Evolutionary conservation across 148 eudicot species (phyloP).

Genomic region (Limonium bicolor): DNA sequence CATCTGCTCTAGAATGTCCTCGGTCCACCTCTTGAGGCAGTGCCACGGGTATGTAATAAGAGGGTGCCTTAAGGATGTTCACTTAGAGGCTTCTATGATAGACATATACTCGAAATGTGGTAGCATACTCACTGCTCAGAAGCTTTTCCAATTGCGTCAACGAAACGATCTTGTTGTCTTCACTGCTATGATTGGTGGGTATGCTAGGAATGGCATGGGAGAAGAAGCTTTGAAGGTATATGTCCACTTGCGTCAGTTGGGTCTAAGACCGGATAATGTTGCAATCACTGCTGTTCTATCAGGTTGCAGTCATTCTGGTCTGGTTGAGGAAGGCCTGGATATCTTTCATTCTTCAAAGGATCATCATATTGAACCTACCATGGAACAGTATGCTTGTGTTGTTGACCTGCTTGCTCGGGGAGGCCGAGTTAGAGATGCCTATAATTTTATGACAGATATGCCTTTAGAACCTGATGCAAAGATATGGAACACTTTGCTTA

Average conservation of each 20-base stretch:
- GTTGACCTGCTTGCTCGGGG: constrained; percentile 69
- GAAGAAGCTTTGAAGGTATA: constrained; percentile 37
- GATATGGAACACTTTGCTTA: constrained; percentile 47
- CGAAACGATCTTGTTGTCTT: constrained; percentile 45
- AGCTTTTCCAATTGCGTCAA: constrained; percentile 36
- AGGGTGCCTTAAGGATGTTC: constrained; percentile 36
- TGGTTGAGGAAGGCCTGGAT: constrained; percentile 44
- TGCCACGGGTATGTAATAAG: constrained; percentile 58
- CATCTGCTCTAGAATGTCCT: constrained; percentile 40
- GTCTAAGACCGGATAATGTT: constrained; percentile 47
- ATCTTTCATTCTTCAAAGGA: constrained; percentile 42
- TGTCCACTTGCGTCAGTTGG: constrained; percentile 35
- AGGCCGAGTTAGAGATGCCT: constrained; percentile 44
- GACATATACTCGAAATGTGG: constrained; percentile 67
- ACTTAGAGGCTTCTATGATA: constrained; percentile 32
- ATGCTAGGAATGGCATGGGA: constrained; percentile 75
- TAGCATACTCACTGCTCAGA: constrained; percentile 26
- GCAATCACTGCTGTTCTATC: constrained; percentile 41
- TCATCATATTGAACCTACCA: constrained; percentile 31
- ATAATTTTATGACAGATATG: constrained; percentile 35
- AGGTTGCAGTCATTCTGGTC: constrained; percentile 70
- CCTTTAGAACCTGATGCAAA: constrained; percentile 45
- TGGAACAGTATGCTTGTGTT: constrained; percentile 61
- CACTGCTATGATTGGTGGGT: constrained; percentile 65
- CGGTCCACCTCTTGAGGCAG: constrained; percentile 33